phyloP scores from a whole-genome alignment of 306 rosid genomes.

The Vigna hirtella region DNA sequence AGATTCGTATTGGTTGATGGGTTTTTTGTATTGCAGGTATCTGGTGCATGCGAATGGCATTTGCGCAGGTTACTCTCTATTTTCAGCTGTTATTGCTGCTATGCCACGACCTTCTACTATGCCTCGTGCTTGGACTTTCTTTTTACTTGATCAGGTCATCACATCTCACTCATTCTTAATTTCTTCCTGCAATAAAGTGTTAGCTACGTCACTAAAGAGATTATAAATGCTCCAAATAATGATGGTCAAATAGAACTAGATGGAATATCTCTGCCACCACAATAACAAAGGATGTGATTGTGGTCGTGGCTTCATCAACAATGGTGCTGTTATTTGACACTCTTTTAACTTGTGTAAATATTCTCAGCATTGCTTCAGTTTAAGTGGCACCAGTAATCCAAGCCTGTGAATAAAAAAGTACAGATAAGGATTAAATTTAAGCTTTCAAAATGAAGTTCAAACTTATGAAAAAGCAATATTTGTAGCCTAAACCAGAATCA shows the following conservation, averaged over 20 bases:
- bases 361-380: no score
- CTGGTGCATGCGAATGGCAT: conserved; percentile 91
- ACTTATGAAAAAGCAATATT: no score
- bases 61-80: conserved; percentile 90
- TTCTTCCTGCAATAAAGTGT: not conserved
- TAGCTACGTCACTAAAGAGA: not conserved
- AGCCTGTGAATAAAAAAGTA: no score
- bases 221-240: not conserved
- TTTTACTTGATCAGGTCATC: conserved; percentile 85
- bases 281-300: no score
- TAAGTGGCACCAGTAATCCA: no score
- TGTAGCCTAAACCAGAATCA: no score
- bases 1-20: not conserved
- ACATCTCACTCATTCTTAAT: not conserved
- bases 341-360: no score
- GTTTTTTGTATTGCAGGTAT: conserved; percentile 59
- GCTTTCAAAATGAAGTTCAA: no score
- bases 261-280: no score
- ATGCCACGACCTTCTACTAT: conserved; percentile 62
- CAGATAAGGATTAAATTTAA: no score
- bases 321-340: no score
- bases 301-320: no score
- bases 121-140: conserved; percentile 85
- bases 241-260: not conserved
- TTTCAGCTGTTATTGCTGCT: conserved; percentile 73